Percentiles rank a stretch among this genome's conserved stretches.
These are phyloP conservation scores for Sporothrix curviconia DNA, from an alignment of 2,329 filamentous ascomycete species.

Conservation along the genomic window DNA sequence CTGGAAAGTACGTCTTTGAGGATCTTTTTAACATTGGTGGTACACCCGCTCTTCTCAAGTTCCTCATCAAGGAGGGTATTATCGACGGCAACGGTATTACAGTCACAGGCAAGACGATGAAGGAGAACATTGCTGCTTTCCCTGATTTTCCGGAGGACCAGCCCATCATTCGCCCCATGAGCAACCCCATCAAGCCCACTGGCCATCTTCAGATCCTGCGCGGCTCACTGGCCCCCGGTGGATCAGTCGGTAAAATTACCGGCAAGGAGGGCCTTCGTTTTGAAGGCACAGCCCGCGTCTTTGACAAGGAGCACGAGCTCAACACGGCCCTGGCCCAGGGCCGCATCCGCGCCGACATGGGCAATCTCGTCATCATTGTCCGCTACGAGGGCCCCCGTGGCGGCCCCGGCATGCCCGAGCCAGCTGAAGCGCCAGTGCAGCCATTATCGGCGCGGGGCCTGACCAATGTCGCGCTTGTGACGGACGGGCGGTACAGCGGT, in stretches of 20 bases:
- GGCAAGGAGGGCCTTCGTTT: slow-evolving; percentile 87
- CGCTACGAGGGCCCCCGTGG: slow-evolving; percentile 92
- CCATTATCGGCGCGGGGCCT: slow-evolving; percentile 89
- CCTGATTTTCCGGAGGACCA: slow-evolving; percentile 73
- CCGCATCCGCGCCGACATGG: slow-evolving; percentile 42
- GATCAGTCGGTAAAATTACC: slow-evolving; percentile 92
- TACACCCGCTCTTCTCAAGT: slow-evolving; percentile 77
- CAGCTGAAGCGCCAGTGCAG: slow-evolving; percentile 81
- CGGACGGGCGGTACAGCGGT: slow-evolving; percentile 83
- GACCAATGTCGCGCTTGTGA: slow-evolving; percentile 82
- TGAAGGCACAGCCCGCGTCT: slow-evolving; percentile 73
- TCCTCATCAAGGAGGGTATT: slow-evolving; percentile 68
- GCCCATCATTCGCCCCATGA: slow-evolving; percentile 71
- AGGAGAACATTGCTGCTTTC: slow-evolving; percentile 71
- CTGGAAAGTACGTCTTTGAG: slow-evolving; percentile 74
- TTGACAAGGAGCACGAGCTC: slow-evolving; percentile 77
- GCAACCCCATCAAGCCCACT: slow-evolving; percentile 66
- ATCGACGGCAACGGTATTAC: slow-evolving; percentile 74
- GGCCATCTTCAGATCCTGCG: slow-evolving; percentile 85
- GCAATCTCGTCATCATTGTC: slow-evolving; percentile 83
- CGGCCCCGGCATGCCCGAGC: slow-evolving; percentile 92
- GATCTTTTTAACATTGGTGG: slow-evolving; percentile 83
- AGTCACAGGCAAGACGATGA: slow-evolving; percentile 76
- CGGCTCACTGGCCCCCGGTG: slow-evolving; percentile 81
- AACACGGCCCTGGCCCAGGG: slow-evolving; percentile 65